phyloP scores from a whole-genome alignment of 305 asterid genomes.

The Salvia sclarea region DNA sequence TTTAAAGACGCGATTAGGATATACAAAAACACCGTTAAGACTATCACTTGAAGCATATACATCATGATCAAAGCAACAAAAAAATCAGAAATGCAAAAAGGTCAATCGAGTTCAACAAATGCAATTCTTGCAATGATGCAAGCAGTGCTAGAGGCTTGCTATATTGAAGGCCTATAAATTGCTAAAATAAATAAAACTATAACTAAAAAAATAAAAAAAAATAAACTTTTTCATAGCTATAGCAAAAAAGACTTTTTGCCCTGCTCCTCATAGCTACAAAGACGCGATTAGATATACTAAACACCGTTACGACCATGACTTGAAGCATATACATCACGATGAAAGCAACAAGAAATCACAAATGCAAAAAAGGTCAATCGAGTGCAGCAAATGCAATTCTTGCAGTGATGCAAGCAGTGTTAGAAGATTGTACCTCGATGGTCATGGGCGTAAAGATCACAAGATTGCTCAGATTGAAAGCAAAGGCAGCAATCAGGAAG shows the following conservation, averaged over 20 bases:
- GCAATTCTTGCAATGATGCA: constrained; percentile 7
- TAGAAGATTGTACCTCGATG: constrained; percentile 58
- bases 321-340: neutral
- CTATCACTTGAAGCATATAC: neutral
- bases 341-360: neutral
- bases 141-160: constrained; percentile 12
- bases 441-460: constrained; percentile 92
- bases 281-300: neutral
- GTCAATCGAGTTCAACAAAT: neutral
- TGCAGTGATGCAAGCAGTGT: constrained; percentile 12
- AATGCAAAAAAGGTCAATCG: neutral
- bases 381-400: neutral
- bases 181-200: neutral
- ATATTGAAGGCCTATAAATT: neutral
- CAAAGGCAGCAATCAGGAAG: constrained; percentile 76
- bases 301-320: neutral
- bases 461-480: constrained; percentile 90
- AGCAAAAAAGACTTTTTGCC: too few relatives aligned
- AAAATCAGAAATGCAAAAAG: neutral
- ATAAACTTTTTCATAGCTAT: neutral
- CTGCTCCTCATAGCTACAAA: neutral
- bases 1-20: neutral
- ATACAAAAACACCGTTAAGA: neutral
- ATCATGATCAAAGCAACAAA: neutral
- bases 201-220: neutral